Base-by-base conservation (phyloP, 2,329 filamentous ascomycete genomes). In the Alternaria longipes region DNA sequence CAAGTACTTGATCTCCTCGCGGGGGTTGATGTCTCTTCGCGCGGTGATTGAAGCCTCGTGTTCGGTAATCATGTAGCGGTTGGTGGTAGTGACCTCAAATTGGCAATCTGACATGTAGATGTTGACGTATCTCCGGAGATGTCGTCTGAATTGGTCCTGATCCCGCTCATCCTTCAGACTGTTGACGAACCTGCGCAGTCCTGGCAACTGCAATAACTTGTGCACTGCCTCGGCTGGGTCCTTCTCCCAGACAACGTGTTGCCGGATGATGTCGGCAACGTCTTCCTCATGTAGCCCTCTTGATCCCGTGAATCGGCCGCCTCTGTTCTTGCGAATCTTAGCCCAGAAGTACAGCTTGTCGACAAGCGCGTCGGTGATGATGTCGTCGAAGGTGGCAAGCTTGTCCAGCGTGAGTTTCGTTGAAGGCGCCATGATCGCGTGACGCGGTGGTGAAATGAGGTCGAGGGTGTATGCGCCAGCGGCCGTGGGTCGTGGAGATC, bases 311-410 rank as follows among this genome's bases (percentile, higher is more conserved):
- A 97, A 98, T 56, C 92, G 92, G 55, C 88, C 89, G 57, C 88
- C 89, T 63, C 91, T 90, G 74, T 98, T 97, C 81, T 99, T 99
- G 66, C 94, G 94, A 60, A 97, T 97, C 4, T 88, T 91, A 6
- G 94, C 94, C 94, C 95, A 98, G 83, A 95, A 99, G 80, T 92
- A 97, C 9, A 93, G 90, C 82, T 94, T 93, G 81, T 99, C 95
- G 63, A 99, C 90, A 54, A 99, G 88, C 69, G 92, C 91, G 85
- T 99, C 95, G 8, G 95, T 99, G 64, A 97, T 84, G 67, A 98
- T 90, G 80, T 99, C 95, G 81, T 99, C 95, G 83, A 98, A 98
- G 51, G 91, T 90, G 32, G 93, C 91, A 73, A 99, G 83, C 84
- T 97, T 94, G 62, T 90, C 89, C 70, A 98, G 84, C 8, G 93